These are phyloP conservation scores for Verruconis gallopava DNA, from an alignment of 2,329 filamentous ascomycete genomes.

Conservation along the genomic window DNA sequence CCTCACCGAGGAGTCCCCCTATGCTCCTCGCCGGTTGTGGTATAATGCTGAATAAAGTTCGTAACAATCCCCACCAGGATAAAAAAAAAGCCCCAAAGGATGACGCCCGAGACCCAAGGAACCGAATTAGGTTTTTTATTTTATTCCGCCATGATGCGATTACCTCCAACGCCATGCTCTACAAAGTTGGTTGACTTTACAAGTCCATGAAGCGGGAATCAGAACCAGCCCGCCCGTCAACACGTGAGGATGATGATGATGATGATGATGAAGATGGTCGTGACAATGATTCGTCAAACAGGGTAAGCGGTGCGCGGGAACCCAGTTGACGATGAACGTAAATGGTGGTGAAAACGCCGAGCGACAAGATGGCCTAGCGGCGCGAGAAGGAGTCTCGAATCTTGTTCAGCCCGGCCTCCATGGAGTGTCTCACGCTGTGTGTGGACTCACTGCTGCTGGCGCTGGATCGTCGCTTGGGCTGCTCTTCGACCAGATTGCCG, in stretches of 20 bases:
- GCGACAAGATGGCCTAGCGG: slow-evolving; percentile 1
- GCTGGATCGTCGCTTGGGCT: slow-evolving; percentile 14
- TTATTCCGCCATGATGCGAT: slow-evolving; percentile 9
- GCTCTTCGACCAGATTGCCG: slow-evolving; percentile 38
- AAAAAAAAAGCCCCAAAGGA: background rate
- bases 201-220: slow-evolving; percentile 18
- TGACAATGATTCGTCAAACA: slow-evolving; percentile 11
- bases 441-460: slow-evolving; percentile 3
- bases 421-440: slow-evolving; percentile 20
- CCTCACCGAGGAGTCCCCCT: slow-evolving; percentile 18
- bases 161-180: slow-evolving; percentile 18
- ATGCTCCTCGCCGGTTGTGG: slow-evolving; percentile 24
- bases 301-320: background rate
- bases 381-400: slow-evolving; percentile 20
- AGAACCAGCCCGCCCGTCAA: slow-evolving; percentile 24
- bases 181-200: background rate
- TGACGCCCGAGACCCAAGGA: background rate
- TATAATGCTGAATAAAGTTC: slow-evolving; percentile 6
- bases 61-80: background rate
- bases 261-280: slow-evolving; percentile 7
- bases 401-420: slow-evolving; percentile 25
- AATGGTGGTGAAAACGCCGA: too few relatives aligned
- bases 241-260: background rate
- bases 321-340: too few relatives aligned
- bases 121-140: too few relatives aligned